Evolutionary conservation across 768 basidiomycete genomes (phyloP).

Genomic region (Panaeolus cyanescens): DNA sequence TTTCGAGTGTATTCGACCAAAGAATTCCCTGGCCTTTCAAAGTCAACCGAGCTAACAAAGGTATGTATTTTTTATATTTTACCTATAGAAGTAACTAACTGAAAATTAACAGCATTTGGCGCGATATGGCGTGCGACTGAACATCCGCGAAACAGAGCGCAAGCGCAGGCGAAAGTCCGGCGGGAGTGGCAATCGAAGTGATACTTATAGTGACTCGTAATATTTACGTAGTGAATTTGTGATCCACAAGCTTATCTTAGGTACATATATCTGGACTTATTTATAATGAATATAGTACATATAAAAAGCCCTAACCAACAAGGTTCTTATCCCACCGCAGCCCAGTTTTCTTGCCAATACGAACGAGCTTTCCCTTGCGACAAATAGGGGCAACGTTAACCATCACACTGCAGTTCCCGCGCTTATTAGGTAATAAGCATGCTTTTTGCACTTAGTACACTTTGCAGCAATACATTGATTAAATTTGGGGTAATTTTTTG

Average conservation of each 20-base stretch:
- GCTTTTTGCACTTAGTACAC: no score
- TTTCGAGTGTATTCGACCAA: slow-evolving; percentile 75
- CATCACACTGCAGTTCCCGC: no score
- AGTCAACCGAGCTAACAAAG: slow-evolving; percentile 70
- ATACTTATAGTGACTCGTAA: neutral
- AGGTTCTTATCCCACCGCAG: no score
- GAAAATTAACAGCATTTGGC: slow-evolving; percentile 19
- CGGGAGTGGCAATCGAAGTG: neutral
- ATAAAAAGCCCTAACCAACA: no score
- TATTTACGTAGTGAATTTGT: neutral
- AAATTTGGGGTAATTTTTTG: neutral
- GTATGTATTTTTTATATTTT: slow-evolving; percentile 28
- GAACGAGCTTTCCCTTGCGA: neutral
- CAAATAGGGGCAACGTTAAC: neutral
- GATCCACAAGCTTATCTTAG: no score
- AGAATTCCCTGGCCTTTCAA: slow-evolving; percentile 66
- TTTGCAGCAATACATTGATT: no score
- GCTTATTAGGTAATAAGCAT: no score
- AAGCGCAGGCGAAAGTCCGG: slow-evolving; percentile 20
- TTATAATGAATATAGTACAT: no score
- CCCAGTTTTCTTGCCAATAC: no score
- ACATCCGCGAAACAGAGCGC: slow-evolving; percentile 28
- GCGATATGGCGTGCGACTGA: slow-evolving; percentile 27
- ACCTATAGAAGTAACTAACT: neutral
- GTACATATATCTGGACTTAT: no score